These are phyloP conservation scores for Microdochium bolleyi DNA, from an alignment of 2,329 filamentous ascomycete genomes.

Conservation along the genomic window DNA sequence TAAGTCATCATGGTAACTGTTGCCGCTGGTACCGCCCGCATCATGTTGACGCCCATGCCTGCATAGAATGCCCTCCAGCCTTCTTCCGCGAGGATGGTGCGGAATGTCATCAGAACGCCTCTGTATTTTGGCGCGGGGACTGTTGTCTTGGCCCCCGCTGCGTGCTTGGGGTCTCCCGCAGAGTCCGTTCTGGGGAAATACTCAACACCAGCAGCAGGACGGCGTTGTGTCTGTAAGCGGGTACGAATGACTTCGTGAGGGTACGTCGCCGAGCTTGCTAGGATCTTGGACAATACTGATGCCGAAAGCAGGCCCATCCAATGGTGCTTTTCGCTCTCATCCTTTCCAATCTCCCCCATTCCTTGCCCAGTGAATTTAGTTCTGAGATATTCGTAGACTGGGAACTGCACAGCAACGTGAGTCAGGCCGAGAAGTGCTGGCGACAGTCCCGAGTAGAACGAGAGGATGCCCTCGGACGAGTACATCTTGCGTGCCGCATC, in stretches of 20 bases:
- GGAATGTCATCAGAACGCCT: constrained; percentile 74
- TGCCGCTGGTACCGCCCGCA: constrained; percentile 87
- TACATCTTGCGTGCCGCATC: constrained; percentile 98
- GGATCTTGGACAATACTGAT: constrained; percentile 87
- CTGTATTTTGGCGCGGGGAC: constrained; percentile 50
- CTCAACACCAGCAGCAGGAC: constrained; percentile 51
- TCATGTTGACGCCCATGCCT: constrained; percentile 95
- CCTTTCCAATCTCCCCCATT: constrained; percentile 61
- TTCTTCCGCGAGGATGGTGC: constrained; percentile 80
- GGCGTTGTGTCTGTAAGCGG: constrained; percentile 84
- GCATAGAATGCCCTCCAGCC: constrained; percentile 97
- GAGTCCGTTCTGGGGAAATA: constrained; percentile 27
- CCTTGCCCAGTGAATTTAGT: constrained; percentile 81
- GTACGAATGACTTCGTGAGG: constrained; percentile 96
- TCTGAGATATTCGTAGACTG: constrained; percentile 90
- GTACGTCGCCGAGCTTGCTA: constrained; percentile 91
- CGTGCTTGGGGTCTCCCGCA: neutral
- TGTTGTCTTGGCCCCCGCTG: constrained; percentile 9
- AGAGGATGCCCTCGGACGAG: constrained; percentile 72
- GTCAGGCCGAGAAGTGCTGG: constrained; percentile 86
- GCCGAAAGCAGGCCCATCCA: constrained; percentile 80
- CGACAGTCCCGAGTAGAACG: constrained; percentile 92
- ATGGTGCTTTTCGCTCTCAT: constrained; percentile 54
- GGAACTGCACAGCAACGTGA: constrained; percentile 96
- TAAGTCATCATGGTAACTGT: constrained; percentile 98